These are phyloP conservation scores for Beauveria rudraprayagi DNA, from an alignment of 2,329 filamentous ascomycete species.

Conservation along the genomic window DNA sequence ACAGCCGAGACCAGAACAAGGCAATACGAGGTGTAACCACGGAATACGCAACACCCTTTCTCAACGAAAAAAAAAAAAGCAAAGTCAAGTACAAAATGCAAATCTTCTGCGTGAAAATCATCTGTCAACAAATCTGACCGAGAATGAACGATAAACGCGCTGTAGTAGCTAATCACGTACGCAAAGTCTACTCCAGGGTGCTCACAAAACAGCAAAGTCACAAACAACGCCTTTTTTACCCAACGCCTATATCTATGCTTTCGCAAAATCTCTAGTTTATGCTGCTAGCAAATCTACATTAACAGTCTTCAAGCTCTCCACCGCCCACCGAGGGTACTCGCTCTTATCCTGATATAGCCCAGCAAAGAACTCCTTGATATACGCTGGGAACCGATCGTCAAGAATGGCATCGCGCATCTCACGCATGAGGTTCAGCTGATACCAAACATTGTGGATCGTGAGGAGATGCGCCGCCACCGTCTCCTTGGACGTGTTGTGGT, in stretches of 20 bases:
- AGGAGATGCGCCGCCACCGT: constrained; percentile 79
- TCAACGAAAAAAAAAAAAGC: too few species aligned
- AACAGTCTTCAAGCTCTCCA: constrained; percentile 69
- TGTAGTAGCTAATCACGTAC: too few species aligned
- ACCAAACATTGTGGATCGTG: constrained; percentile 94
- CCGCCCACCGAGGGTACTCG: constrained; percentile 77
- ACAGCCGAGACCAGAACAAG: too few species aligned
- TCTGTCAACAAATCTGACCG: background rate
- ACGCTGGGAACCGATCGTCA: constrained; percentile 70
- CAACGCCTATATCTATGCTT: background rate
- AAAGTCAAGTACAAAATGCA: too few species aligned
- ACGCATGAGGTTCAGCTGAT: constrained; percentile 78
- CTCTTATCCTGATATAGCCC: constrained; percentile 55
- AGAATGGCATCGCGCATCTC: constrained; percentile 68
- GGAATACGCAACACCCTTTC: too few species aligned
- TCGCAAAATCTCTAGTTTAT: background rate
- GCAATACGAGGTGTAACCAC: too few species aligned
- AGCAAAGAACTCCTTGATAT: constrained; percentile 70
- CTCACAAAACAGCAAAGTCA: background rate
- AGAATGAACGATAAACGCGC: background rate
- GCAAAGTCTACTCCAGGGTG: background rate
- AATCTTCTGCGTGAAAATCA: too few species aligned
- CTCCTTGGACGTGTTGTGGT: constrained; percentile 90
- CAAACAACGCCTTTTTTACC: background rate
- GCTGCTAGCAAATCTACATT: constrained; percentile 54